Conservation (phyloP, 345 rosid species). For the Syzygium jambos region DNA sequence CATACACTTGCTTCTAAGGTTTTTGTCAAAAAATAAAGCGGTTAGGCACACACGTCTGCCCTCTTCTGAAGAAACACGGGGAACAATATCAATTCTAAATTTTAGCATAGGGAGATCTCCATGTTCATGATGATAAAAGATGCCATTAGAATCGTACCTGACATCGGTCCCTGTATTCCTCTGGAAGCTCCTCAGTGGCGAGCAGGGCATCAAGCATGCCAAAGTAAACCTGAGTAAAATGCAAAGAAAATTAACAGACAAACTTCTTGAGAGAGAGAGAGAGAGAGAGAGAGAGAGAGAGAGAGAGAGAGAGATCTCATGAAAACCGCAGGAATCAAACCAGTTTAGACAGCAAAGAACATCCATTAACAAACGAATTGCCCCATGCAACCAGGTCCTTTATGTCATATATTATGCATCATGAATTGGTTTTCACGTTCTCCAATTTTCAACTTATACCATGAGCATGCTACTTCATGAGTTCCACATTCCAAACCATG, state of each 20-base stretch:
- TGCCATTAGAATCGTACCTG: conserved; percentile 37
- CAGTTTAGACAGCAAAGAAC: not conserved
- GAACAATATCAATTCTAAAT: not conserved
- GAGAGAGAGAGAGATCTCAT: not conserved
- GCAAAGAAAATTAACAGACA: not conserved
- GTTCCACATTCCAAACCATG: not conserved
- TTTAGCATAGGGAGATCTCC: not conserved
- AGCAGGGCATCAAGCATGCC: conserved; percentile 92
- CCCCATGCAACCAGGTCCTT: not conserved
- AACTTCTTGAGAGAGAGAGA: not conserved
- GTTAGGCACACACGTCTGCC: not conserved
- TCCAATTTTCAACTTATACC: not conserved
- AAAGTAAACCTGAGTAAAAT: conserved; percentile 59
- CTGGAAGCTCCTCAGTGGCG: conserved; percentile 87
- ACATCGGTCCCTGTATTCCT: conserved; percentile 65
- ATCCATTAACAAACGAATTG: not conserved
- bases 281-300: not conserved
- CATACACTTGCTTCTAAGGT: not conserved
- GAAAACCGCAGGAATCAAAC: not conserved
- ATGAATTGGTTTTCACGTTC: not conserved
- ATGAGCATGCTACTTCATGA: not conserved
- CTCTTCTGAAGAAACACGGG: not conserved
- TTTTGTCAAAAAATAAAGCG: not conserved
- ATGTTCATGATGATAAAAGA: not conserved
- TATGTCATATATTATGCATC: not conserved